A percentile compares a stretch with the other conserved stretches of the same genome.
These are phyloP conservation scores for Atkinsonella texensis DNA, from an alignment of 2,329 filamentous ascomycete species.

Conservation along the genomic window DNA sequence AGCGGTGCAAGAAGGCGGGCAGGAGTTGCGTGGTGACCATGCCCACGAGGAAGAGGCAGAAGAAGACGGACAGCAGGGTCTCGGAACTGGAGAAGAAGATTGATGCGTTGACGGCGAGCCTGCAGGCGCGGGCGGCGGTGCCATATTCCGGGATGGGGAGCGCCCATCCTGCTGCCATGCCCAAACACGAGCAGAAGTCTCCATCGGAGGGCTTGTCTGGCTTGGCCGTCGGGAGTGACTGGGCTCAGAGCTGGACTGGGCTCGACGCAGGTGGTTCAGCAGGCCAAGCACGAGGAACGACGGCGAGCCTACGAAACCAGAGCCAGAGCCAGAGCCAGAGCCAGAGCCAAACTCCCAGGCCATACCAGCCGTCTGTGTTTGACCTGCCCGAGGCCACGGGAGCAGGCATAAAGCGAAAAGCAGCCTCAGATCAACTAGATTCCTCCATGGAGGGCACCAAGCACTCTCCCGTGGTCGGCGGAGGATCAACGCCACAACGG, in stretches of 20 bases:
- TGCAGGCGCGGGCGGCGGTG: slow-evolving; percentile 43
- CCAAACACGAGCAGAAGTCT: not conserved
- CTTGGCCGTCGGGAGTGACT: not conserved
- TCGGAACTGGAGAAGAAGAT: slow-evolving; percentile 90
- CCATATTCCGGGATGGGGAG: not conserved
- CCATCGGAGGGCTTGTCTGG: not conserved
- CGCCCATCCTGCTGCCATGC: not conserved
- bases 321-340: no score
- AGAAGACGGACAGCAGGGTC: slow-evolving; percentile 82
- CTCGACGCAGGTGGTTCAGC: not conserved
- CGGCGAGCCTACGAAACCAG: not conserved
- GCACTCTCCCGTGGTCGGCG: not conserved
- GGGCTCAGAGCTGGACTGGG: not conserved
- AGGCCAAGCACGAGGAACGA: not conserved
- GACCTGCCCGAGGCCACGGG: slow-evolving; percentile 2
- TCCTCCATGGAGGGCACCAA: slow-evolving; percentile 1
- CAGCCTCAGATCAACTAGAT: slow-evolving; percentile 12
- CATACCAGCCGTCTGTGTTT: slow-evolving; percentile 1
- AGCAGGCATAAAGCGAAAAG: slow-evolving; percentile 21
- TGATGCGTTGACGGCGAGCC: slow-evolving; percentile 69
- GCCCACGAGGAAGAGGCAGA: slow-evolving; percentile 67
- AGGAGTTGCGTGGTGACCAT: slow-evolving; percentile 66
- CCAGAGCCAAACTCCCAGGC: not conserved
- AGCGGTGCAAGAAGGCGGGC: slow-evolving; percentile 70
- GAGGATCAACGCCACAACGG: not conserved